Evolutionary conservation across 306 rosid species (phyloP), one percentile per base, ranked within the genome.

Genomic region (Citrullus mucosospermus): DNA sequence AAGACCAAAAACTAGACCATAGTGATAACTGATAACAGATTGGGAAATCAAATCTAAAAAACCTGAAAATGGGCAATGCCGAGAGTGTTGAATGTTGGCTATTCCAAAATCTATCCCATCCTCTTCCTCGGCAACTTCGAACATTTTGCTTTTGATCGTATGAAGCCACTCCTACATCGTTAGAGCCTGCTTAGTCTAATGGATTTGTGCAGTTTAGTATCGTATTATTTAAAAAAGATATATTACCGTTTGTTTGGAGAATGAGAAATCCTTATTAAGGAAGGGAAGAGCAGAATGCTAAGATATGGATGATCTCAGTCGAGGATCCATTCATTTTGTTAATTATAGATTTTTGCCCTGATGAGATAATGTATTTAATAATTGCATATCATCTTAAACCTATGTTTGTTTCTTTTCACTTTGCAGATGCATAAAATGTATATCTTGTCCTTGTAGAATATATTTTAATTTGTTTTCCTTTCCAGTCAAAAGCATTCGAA

Each of bases 401-500:
- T 28, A 12, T 60, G 28, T 60, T 60, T 61, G 9, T 12, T 61
- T 17, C 5, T 62, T 43, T 20, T 43, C 4, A 10, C 55, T n/a
- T 8, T 43, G 18, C 18, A 69, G 6, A 16, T 41, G 7, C 8
- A 18, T 22, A 5, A 39, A 5, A 22, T 20, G 9, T 28, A 11
- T 69, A 43, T 69, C 55, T 69, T 69, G 34, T 43, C 75, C 55
- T 69, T 38, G 50, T 65, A 39, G 44, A 67, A 20, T 44, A 69
- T 6, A 20, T 69, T 69, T 6, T 44, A 32, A 72, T 34, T 51
- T 50, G 20, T 32, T 70, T 32, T 53, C 46, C 43, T 22, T 78
- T 78, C 82, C 93, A 95, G 98, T 95, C 56, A 95, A 91, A 81
- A 95, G 98, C 78, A 91, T 95, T 72, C 87, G 97, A 81, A 95